Evolutionary conservation across 257 asterid species (phyloP).

Genomic region (Penstemon newberryi): DNA sequence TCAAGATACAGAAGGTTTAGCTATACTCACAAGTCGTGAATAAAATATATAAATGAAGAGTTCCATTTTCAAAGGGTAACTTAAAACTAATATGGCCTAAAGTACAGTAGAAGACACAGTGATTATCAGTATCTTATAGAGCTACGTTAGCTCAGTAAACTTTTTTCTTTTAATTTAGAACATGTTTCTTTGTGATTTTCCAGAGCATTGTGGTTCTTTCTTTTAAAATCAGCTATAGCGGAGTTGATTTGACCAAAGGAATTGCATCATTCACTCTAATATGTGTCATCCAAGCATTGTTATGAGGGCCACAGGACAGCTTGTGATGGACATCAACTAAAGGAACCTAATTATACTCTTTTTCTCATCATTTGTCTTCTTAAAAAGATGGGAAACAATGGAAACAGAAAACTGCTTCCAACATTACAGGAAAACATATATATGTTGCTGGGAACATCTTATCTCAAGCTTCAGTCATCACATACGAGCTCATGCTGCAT

Average conservation of each 20-base stretch:
- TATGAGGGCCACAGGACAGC: background rate
- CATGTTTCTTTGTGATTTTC: background rate
- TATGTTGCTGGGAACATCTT: background rate
- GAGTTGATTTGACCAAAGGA: background rate
- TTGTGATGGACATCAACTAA: background rate
- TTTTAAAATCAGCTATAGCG: background rate
- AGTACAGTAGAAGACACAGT: too few species aligned
- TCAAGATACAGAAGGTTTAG: too few species aligned
- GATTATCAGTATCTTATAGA: too few species aligned
- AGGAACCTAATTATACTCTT: slow-evolving; percentile 3
- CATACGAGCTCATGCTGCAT: background rate
- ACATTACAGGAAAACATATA: background rate
- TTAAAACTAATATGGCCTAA: background rate
- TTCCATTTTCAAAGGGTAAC: background rate
- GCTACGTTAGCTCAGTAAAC: too few species aligned
- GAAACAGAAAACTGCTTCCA: background rate
- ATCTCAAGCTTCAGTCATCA: background rate
- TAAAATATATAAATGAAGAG: background rate
- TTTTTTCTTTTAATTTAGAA: background rate
- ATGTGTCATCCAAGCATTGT: background rate
- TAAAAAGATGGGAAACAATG: background rate
- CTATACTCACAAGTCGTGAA: too few species aligned
- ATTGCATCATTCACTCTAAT: background rate
- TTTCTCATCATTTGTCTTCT: background rate
- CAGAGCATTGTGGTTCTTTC: background rate